Percentiles rank a stretch among this genome's conserved stretches.
Conservation (phyloP, 164 flowering plant genomes). For the Vitis rotundifolia region DNA sequence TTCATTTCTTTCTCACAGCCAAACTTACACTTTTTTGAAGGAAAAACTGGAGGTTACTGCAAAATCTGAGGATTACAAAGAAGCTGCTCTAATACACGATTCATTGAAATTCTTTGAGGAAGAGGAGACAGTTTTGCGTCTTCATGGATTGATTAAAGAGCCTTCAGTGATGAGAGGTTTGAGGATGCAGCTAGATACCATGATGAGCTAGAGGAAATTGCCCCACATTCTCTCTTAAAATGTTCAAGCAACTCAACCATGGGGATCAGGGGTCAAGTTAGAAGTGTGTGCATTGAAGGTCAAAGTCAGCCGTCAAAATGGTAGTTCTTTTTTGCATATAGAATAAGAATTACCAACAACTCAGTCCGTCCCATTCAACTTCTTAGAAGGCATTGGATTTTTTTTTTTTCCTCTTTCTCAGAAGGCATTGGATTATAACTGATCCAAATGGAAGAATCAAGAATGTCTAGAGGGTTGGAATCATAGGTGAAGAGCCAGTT, state of each 20-base stretch:
- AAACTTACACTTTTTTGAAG: constrained; percentile 75
- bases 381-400: too few relatives aligned
- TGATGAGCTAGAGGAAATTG: constrained; percentile 66
- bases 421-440: constrained; percentile 93
- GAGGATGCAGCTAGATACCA: constrained; percentile 88
- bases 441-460: constrained; percentile 84
- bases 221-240: constrained; percentile 70
- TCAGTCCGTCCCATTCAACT: constrained; percentile 95
- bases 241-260: constrained; percentile 70
- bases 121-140: constrained; percentile 81
- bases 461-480: constrained; percentile 86
- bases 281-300: constrained; percentile 85
- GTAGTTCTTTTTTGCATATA: constrained; percentile 83
- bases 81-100: constrained; percentile 90
- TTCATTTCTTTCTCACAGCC: constrained; percentile 53
- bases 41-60: constrained; percentile 92
- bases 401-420: constrained; percentile 25
- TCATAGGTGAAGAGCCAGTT: constrained; percentile 96
- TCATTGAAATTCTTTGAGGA: constrained; percentile 79
- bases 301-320: constrained; percentile 84
- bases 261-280: constrained; percentile 92
- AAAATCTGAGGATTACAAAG: constrained; percentile 86
- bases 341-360: constrained; percentile 88
- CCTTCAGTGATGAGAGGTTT: constrained; percentile 75
- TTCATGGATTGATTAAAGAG: constrained; percentile 60